Conservation (phyloP, 1,139 yeast species). For the Geotrichum restrictum region DNA sequence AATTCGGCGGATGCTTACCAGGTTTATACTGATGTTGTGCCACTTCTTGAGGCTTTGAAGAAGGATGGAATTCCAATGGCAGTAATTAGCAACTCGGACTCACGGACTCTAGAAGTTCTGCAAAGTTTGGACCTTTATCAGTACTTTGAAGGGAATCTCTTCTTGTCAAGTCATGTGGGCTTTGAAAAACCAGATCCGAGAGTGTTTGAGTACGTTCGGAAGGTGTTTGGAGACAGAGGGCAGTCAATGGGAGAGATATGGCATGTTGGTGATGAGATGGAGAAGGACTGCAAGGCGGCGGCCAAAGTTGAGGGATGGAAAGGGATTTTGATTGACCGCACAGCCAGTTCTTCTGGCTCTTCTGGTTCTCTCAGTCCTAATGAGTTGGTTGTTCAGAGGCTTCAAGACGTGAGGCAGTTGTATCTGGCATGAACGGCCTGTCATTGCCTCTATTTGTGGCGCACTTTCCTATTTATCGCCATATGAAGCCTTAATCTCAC, state of each 20-base stretch:
- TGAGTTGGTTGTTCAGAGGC: too few relatives aligned
- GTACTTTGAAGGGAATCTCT: slow-evolving; percentile 20
- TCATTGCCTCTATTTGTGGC: too few relatives aligned
- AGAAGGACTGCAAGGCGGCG: slow-evolving; percentile 29
- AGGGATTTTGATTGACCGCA: slow-evolving; percentile 30
- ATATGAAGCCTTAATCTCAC: too few relatives aligned
- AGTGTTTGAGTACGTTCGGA: slow-evolving; percentile 25
- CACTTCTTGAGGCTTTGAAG: slow-evolving; percentile 21
- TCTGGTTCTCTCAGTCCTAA: too few relatives aligned
- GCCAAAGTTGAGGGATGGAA: slow-evolving; percentile 30
- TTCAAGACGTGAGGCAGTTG: too few relatives aligned
- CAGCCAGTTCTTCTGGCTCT: too few relatives aligned
- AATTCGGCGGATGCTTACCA: slow-evolving; percentile 26
- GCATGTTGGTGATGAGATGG: slow-evolving; percentile 34
- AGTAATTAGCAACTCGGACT: slow-evolving; percentile 33
- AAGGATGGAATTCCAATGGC: slow-evolving; percentile 23
- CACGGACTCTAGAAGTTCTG: slow-evolving; percentile 27
- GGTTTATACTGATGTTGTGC: slow-evolving; percentile 27
- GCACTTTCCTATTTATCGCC: too few relatives aligned
- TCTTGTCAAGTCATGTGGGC: slow-evolving; percentile 30
- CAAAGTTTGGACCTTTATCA: slow-evolving; percentile 24
- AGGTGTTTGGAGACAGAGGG: neutral
- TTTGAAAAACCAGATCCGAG: slow-evolving; percentile 29
- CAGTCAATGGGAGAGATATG: neutral
- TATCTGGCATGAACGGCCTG: too few relatives aligned